Evolutionary conservation across 108 stramenopile genomes (phyloP).

Genomic region (Licmophora abbreviata): DNA sequence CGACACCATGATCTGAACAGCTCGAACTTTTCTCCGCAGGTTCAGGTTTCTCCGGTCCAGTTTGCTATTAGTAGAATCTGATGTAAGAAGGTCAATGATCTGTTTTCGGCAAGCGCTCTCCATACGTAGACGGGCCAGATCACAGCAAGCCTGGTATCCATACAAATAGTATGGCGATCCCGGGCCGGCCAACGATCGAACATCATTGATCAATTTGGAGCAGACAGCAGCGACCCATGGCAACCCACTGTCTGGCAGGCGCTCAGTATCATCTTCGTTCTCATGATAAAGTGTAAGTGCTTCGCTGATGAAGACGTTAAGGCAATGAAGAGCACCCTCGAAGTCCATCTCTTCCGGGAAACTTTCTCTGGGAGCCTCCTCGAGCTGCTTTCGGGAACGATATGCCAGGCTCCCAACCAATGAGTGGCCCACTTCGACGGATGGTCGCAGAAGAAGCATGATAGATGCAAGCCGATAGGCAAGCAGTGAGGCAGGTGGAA

Average conservation of each 20-base stretch:
- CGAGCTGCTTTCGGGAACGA: too few relatives aligned
- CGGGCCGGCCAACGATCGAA: conserved; percentile 10
- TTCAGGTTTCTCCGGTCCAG: conserved; percentile 10
- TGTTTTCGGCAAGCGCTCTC: conserved; percentile 8
- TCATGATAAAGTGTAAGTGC: neutral
- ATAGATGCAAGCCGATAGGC: too few relatives aligned
- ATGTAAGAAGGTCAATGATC: conserved; percentile 7
- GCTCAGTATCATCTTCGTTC: neutral
- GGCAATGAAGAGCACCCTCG: too few relatives aligned
- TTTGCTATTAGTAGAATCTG: neutral
- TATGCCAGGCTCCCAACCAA: too few relatives aligned
- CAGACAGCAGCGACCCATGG: neutral
- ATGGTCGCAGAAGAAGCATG: too few relatives aligned
- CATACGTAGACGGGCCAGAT: conserved; percentile 1
- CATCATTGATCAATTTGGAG: conserved; percentile 10
- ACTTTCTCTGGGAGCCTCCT: too few relatives aligned
- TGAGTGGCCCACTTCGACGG: too few relatives aligned
- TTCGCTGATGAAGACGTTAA: neutral
- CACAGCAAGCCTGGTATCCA: conserved; percentile 7
- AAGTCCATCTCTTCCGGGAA: too few relatives aligned
- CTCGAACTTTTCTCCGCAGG: conserved; percentile 15
- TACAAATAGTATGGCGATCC: conserved; percentile 5
- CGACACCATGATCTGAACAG: conserved; percentile 22
- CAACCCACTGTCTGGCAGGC: neutral
- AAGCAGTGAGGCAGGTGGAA: too few relatives aligned